Evolutionary conservation across 1,284 basidiomycete genomes (phyloP).

Genomic region (Ustilago curta): DNA sequence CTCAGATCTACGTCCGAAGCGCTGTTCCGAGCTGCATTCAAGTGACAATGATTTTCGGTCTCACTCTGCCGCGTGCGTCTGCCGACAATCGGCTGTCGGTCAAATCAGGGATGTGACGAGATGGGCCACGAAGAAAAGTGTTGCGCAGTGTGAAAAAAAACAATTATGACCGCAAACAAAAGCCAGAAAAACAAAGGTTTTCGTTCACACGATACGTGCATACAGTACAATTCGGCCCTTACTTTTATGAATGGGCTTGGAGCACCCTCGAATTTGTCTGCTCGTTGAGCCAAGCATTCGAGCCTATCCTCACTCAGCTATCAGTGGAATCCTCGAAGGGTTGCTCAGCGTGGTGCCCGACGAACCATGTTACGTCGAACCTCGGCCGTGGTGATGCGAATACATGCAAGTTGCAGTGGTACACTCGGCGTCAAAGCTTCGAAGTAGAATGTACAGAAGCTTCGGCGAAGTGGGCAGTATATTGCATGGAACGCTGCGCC

Average conservation of each 20-base stretch:
- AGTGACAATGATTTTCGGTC: no score
- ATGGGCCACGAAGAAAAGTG: neutral
- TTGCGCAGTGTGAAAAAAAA: no score
- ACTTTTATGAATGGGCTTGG: neutral
- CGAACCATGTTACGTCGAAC: no score
- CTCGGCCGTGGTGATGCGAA: neutral
- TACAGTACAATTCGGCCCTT: slow-evolving; percentile 2
- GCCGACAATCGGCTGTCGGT: no score
- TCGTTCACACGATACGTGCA: slow-evolving; percentile 14
- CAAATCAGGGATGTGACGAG: no score
- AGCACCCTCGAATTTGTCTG: slow-evolving; percentile 10
- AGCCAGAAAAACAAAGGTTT: no score
- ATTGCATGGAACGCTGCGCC: slow-evolving; percentile 3
- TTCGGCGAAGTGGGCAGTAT: neutral
- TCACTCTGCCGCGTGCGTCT: no score
- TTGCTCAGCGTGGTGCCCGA: neutral
- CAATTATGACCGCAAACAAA: no score
- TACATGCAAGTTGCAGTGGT: slow-evolving; percentile 1
- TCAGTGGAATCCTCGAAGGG: neutral
- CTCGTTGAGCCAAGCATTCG: neutral
- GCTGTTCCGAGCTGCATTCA: no score
- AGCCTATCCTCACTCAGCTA: neutral
- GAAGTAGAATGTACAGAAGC: slow-evolving; percentile 2
- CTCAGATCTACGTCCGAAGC: no score
- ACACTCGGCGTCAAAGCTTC: neutral